Conservation (phyloP, 371 early-diverging fungal genomes). For the Mucor mucedo region DNA sequence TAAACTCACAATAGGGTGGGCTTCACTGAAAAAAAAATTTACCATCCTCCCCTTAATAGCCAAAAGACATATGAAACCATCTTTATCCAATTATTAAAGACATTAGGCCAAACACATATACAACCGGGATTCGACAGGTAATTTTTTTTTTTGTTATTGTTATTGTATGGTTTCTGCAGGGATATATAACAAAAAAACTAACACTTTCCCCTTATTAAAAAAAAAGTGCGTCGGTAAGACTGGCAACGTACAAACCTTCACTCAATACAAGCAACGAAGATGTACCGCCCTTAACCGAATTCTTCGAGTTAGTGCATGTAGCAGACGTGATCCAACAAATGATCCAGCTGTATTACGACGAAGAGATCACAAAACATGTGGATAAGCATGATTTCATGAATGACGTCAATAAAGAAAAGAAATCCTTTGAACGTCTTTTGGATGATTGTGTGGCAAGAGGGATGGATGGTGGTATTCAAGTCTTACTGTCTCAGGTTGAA, state of each 20-base stretch:
- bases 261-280: slow-evolving; percentile 37
- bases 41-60: slow-evolving; percentile 14
- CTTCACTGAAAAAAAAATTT: not conserved
- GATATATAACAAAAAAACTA: too few species aligned
- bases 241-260: slow-evolving; percentile 59
- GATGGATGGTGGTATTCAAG: slow-evolving; percentile 87
- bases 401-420: slow-evolving; percentile 83
- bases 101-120: slow-evolving; percentile 70
- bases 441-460: slow-evolving; percentile 90
- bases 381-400: slow-evolving; percentile 87
- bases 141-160: slow-evolving; percentile 7
- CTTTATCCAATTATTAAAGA: slow-evolving; percentile 66
- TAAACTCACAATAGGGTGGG: too few species aligned
- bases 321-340: slow-evolving; percentile 88
- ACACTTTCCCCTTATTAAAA: too few species aligned
- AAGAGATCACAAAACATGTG: slow-evolving; percentile 72
- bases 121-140: slow-evolving; percentile 71
- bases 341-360: slow-evolving; percentile 85
- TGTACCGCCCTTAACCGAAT: slow-evolving; percentile 68
- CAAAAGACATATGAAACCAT: slow-evolving; percentile 66
- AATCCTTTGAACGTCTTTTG: slow-evolving; percentile 75
- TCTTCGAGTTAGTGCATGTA: slow-evolving; percentile 89
- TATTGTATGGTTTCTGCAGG: too few species aligned
- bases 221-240: slow-evolving; percentile 61
- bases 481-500: slow-evolving; percentile 78